Conservation (phyloP, 2,329 filamentous ascomycete genomes). For the Botrytis sinoallii region DNA sequence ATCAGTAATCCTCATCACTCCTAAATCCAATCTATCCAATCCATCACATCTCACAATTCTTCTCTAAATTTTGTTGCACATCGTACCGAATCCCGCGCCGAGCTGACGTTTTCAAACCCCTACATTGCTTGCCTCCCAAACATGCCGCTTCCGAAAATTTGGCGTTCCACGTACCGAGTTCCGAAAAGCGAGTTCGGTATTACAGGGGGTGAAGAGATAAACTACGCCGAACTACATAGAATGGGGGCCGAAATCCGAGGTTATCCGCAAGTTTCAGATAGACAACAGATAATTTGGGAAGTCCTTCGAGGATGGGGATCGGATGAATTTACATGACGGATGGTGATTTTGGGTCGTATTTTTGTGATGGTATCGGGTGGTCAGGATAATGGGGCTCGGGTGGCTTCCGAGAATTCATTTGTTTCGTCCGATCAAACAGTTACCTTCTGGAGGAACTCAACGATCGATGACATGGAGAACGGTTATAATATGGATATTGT, state of each 20-base stretch:
- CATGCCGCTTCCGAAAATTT: background rate
- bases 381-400: background rate
- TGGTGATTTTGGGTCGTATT: background rate
- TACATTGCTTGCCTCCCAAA: background rate
- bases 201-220: background rate
- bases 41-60: background rate
- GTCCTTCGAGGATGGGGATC: background rate
- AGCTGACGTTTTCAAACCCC: background rate
- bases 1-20: background rate
- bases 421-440: background rate
- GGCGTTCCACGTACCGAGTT: background rate
- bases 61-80: background rate
- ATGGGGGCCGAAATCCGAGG: background rate
- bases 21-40: background rate
- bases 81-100: slow-evolving; percentile 9
- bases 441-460: background rate
- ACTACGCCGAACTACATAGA: background rate
- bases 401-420: background rate
- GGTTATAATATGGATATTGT: background rate
- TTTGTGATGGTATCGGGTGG: background rate
- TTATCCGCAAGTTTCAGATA: background rate
- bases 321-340: background rate
- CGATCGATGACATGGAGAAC: background rate
- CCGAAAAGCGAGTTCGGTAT: background rate
- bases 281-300: background rate